Evolutionary conservation across 2,329 filamentous ascomycete genomes (phyloP).

Genomic region (Tolypocladium nubicola): DNA sequence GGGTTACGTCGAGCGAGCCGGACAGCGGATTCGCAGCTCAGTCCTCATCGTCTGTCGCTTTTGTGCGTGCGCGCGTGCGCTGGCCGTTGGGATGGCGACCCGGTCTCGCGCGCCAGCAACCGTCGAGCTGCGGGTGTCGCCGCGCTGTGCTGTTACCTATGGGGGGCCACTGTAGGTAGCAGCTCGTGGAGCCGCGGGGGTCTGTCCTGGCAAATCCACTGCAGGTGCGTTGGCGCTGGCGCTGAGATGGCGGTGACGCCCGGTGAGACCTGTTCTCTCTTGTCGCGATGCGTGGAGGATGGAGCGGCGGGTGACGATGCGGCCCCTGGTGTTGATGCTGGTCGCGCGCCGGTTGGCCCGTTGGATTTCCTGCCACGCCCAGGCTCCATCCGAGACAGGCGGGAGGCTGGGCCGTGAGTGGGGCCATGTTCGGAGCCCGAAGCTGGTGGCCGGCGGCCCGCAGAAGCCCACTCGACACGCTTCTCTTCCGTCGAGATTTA

Average conservation of each 20-base stretch:
- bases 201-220: background rate
- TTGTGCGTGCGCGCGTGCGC: background rate
- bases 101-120: background rate
- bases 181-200: background rate
- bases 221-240: background rate
- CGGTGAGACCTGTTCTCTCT: background rate
- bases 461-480: background rate
- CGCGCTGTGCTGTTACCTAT: background rate
- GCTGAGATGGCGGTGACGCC: background rate
- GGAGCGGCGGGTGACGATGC: background rate
- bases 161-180: background rate
- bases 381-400: background rate
- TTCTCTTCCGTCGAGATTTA: background rate
- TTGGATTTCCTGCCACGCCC: background rate
- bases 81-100: background rate
- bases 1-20: background rate
- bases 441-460: background rate
- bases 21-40: background rate
- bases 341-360: background rate
- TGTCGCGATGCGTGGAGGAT: background rate
- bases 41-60: background rate
- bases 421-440: background rate
- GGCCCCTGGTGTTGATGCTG: background rate
- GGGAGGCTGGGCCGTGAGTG: background rate
- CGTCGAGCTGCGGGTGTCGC: background rate